Base-by-base conservation (phyloP, 2,329 filamentous ascomycete genomes). In the Diplodia intermedia region DNA sequence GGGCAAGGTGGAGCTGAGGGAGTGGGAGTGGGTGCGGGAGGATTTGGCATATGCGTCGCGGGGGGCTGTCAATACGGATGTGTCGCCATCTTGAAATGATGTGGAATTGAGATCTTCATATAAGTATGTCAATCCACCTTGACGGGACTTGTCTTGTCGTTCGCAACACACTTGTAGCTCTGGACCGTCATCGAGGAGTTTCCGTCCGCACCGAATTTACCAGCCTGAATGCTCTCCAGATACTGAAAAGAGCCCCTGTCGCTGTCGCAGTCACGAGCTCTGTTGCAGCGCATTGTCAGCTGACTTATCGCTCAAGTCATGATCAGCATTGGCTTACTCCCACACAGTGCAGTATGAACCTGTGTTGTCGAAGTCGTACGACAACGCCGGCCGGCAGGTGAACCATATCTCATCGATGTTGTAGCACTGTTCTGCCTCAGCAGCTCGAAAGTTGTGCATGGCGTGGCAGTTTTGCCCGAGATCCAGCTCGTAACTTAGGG, bases 11-110 rank as follows among this genome's bases (percentile, higher is more conserved):
- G 56, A 61, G 9, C 20, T 61, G 36, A 61, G 57, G 40, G 23
- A 49, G 9, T 61, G 57, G 57, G 57, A 61, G 40, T 61, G 47
- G 8, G 29, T 49, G 40, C 40, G 15, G 11, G 26, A 49, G 5
- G 57, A 26, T 12, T 26, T 49, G 33, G 50, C 11, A 18, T 61
- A 49, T 4, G 15, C 14, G 26, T 8, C 20, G 18, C 23, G 31
- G 3, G 57, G 40, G 2, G 6, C 40, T 20, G 36, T 61, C 3
- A 15, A 61, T 50, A 61, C 57, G 18, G 8, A 61, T 2, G 57
- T 49, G 3, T 26, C 43, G 18, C 18, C 4, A 11, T 7, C 18
- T 9, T 47, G n/a, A 47, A 3, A 47, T 2, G 4, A 20, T 11
- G 11, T 20, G 11, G 43, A 4, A 20, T n/a, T 47, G 43, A 47